Conservation (phyloP, 805 yeast species). For the Komagataella populi region DNA sequence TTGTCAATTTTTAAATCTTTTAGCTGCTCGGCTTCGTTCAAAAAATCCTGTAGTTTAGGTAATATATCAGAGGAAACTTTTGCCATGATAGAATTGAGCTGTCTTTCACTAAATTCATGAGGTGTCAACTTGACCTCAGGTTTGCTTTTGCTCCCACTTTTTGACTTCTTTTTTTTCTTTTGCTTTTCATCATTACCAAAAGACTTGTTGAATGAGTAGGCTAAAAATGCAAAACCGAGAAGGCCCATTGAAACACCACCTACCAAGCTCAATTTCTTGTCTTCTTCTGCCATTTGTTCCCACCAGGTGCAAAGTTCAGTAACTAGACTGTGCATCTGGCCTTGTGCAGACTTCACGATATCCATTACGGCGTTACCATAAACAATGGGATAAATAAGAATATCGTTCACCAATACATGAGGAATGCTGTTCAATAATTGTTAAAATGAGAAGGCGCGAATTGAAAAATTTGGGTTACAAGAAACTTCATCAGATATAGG, state of each 20-base stretch:
- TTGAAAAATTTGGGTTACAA: not conserved
- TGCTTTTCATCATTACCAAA: constrained; percentile 1
- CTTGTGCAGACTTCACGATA: not conserved
- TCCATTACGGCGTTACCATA: not conserved
- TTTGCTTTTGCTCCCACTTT: not conserved
- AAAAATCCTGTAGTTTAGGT: constrained; percentile 1
- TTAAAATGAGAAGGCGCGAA: not conserved
- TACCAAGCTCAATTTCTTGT: not conserved
- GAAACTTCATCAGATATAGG: not conserved
- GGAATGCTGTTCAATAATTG: too few relatives aligned
- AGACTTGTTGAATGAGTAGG: not conserved
- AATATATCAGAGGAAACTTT: constrained; percentile 5
- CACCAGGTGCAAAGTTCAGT: not conserved
- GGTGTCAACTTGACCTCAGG: constrained; percentile 6
- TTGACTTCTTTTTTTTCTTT: constrained; percentile 5
- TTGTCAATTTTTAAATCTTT: not conserved
- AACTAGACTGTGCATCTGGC: not conserved
- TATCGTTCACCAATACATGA: too few relatives aligned
- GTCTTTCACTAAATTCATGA: constrained; percentile 6
- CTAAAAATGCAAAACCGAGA: not conserved
- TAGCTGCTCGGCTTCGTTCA: not conserved
- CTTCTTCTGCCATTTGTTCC: not conserved
- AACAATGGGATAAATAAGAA: not conserved
- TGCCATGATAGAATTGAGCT: constrained; percentile 6
- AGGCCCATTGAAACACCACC: not conserved